Percentiles rank a stretch among this genome's conserved stretches.
These are phyloP conservation scores for Penicillium argentinense DNA, from an alignment of 495 filamentous ascomycete genomes.

Conservation along the genomic window DNA sequence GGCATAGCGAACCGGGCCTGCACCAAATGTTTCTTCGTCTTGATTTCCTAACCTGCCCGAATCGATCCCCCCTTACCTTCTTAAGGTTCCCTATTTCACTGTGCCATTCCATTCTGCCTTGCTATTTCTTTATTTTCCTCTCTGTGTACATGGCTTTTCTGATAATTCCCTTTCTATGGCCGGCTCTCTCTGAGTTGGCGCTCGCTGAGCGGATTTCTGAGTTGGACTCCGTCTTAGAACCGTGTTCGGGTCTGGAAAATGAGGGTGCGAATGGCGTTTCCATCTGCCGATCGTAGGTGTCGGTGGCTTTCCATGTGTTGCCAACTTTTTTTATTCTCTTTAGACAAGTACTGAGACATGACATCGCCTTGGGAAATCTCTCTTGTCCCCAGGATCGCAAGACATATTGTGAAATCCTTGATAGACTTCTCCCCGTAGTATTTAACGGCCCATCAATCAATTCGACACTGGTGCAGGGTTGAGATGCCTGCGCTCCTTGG, in stretches of 20 bases:
- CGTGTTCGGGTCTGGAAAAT: slow-evolving; percentile 52
- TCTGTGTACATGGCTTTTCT: slow-evolving; percentile 49
- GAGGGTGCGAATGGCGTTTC: slow-evolving; percentile 52
- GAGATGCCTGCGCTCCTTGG: no score
- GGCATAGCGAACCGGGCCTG: slow-evolving; percentile 45
- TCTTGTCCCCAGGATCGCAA: no score
- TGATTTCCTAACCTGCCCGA: slow-evolving; percentile 24
- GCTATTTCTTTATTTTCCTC: background rate
- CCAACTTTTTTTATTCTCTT: slow-evolving; percentile 19
- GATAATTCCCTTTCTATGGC: slow-evolving; percentile 39
- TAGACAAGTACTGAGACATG: slow-evolving; percentile 30
- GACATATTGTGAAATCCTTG: no score
- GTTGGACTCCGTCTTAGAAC: slow-evolving; percentile 48
- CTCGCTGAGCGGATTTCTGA: slow-evolving; percentile 37
- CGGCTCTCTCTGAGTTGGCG: slow-evolving; percentile 22
- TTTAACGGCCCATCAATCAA: no score
- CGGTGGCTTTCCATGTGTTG: slow-evolving; percentile 37
- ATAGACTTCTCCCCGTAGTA: no score
- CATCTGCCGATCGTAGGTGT: slow-evolving; percentile 35
- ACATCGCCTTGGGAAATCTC: slow-evolving; percentile 18
- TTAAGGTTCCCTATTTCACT: slow-evolving; percentile 5
- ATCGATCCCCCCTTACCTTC: slow-evolving; percentile 23
- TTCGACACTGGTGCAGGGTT: no score
- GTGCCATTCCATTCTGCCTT: slow-evolving; percentile 13
- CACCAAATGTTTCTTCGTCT: slow-evolving; percentile 32